Conservation (phyloP, 2,329 filamentous ascomycete species). For the Hypoxylon rubiginosum region DNA sequence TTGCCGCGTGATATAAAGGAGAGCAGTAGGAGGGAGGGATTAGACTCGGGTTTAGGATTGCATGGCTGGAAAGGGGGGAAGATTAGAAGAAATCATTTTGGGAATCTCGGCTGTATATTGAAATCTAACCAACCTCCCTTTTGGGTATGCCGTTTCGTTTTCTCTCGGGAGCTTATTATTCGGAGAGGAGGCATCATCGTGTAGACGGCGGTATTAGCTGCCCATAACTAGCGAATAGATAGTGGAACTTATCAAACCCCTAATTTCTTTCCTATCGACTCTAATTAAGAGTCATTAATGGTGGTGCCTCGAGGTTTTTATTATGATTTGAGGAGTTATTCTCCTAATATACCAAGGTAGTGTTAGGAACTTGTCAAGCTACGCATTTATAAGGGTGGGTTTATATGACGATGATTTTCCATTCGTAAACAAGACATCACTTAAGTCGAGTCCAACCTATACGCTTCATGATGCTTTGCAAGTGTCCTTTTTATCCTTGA, state of each 20-base stretch:
- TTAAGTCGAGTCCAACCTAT: background rate
- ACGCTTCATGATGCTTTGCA: background rate
- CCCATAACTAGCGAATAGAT: background rate
- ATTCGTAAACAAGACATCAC: background rate
- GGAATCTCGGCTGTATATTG: conserved; percentile 10
- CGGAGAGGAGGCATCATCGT: background rate
- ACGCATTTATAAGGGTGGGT: too few species aligned
- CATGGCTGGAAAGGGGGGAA: background rate
- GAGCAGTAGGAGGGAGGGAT: background rate
- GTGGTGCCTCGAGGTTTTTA: too few species aligned
- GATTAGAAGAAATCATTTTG: background rate
- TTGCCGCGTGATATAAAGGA: conserved; percentile 50
- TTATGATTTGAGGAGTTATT: too few species aligned
- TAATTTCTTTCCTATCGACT: background rate
- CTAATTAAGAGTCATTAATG: too few species aligned
- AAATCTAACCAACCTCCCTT: background rate
- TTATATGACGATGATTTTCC: background rate
- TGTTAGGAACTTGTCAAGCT: too few species aligned
- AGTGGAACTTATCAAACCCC: background rate
- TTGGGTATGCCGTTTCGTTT: background rate
- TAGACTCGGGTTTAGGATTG: background rate
- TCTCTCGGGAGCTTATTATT: background rate
- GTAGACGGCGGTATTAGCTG: background rate
- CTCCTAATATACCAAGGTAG: too few species aligned
- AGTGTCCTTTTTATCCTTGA: background rate